phyloP scores from a whole-genome alignment of 768 basidiomycete genomes.

The Lentinula boryana region DNA sequence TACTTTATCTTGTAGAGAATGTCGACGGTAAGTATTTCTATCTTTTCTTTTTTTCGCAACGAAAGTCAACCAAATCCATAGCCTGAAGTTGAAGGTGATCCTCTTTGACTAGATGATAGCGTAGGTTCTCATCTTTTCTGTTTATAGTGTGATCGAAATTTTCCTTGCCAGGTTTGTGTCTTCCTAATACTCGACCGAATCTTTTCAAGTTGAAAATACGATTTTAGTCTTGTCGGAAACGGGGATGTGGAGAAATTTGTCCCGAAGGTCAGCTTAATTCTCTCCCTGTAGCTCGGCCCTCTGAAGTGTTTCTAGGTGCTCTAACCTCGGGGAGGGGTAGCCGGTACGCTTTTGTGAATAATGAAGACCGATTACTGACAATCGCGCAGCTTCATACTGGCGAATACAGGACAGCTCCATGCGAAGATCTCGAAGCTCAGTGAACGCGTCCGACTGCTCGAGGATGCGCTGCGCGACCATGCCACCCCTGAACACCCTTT shows the following conservation, averaged over 20 bases:
- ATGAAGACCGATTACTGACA: constrained; percentile 7
- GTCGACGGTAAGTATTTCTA: constrained; percentile 29
- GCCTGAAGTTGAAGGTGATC: constrained; percentile 44
- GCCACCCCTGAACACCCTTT: constrained; percentile 49
- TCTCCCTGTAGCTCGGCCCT: constrained; percentile 7
- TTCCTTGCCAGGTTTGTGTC: constrained; percentile 48
- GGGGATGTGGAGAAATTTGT: constrained; percentile 59
- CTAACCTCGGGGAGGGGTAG: constrained; percentile 60
- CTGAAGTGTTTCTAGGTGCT: constrained; percentile 32
- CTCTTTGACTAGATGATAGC: constrained; percentile 1
- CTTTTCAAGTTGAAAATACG: constrained; percentile 3
- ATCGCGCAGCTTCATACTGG: constrained; percentile 52
- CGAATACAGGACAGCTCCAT: constrained; percentile 61
- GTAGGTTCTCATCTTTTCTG: background rate
- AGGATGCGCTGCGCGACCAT: constrained; percentile 47
- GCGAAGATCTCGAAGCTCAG: constrained; percentile 56
- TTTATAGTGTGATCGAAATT: constrained; percentile 54
- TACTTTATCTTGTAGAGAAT: constrained; percentile 45
- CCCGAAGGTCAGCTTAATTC: constrained; percentile 39
- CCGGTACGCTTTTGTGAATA: constrained; percentile 32
- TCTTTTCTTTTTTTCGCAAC: background rate
- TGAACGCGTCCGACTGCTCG: constrained; percentile 58
- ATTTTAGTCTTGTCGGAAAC: constrained; percentile 52
- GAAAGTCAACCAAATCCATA: constrained; percentile 10
- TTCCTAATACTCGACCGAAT: constrained; percentile 11